A percentile compares a stretch with the other conserved stretches of the same genome.
Evolutionary conservation across 192 early-diverging fungal species (phyloP).

Genomic region (Jimgerdemannia lactiflua): DNA sequence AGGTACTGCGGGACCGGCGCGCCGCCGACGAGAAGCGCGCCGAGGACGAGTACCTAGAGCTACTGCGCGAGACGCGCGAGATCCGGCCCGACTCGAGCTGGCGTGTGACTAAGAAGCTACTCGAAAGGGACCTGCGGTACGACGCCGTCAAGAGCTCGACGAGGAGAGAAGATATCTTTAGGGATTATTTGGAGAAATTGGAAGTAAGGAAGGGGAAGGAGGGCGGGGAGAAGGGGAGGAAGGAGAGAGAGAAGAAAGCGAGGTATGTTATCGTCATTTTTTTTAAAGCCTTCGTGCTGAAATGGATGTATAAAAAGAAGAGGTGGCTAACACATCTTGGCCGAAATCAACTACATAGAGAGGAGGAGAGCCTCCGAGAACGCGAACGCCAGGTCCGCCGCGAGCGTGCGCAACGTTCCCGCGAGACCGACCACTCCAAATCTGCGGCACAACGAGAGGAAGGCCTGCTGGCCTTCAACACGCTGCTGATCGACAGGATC

Average conservation of each 20-base stretch:
- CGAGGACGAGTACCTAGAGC: conserved; percentile 53
- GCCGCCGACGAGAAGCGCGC: conserved; percentile 27
- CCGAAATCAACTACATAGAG: conserved; percentile 23
- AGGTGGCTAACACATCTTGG: neutral
- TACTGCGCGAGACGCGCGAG: conserved; percentile 55
- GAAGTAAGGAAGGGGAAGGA: conserved; percentile 27
- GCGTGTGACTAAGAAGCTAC: conserved; percentile 61
- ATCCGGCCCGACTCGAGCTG: conserved; percentile 58
- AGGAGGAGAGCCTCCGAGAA: conserved; percentile 52
- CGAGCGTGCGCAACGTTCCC: conserved; percentile 29
- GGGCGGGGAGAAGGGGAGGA: neutral
- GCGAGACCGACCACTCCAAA: conserved; percentile 34
- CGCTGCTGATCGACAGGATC: conserved; percentile 49
- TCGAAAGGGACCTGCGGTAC: conserved; percentile 66
- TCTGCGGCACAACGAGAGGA: conserved; percentile 33
- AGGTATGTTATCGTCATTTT: neutral
- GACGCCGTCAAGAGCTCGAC: conserved; percentile 58
- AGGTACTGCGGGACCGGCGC: conserved; percentile 29
- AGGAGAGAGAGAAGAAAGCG: neutral
- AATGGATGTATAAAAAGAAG: neutral
- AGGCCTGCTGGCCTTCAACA: conserved; percentile 36
- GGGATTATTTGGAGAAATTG: conserved; percentile 54
- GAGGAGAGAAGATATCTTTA: conserved; percentile 67
- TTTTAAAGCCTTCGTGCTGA: no score
- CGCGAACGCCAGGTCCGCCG: conserved; percentile 51